These are phyloP conservation scores for Isabelozyma gotoi DNA, from an alignment of 805 yeast species.

Conservation along the genomic window DNA sequence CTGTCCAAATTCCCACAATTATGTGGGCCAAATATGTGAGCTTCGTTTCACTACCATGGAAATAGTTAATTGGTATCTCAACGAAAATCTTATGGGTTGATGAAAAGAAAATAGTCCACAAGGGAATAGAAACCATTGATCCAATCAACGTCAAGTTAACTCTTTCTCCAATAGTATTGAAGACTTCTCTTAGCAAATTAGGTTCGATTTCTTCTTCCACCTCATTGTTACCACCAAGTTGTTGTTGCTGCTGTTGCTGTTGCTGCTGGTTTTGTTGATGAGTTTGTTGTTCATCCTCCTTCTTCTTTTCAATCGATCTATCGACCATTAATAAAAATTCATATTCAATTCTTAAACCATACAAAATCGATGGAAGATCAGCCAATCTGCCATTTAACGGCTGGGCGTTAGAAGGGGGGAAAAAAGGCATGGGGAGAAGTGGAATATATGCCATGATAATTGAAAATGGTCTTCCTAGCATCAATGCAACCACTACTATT, in stretches of 20 bases:
- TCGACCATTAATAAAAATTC: neutral
- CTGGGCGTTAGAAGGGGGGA: neutral
- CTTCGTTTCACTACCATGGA: neutral
- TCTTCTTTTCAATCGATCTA: neutral
- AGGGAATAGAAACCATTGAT: neutral
- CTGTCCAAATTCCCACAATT: neutral
- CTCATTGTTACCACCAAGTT: conserved; percentile 13
- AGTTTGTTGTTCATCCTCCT: neutral
- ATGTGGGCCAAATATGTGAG: neutral
- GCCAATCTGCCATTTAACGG: conserved; percentile 18
- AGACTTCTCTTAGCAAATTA: neutral
- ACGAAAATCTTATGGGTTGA: neutral
- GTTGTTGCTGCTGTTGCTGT: neutral
- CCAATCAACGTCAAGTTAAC: neutral
- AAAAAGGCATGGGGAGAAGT: neutral
- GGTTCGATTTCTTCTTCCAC: conserved; percentile 4
- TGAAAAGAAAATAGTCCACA: neutral
- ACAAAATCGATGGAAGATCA: conserved; percentile 16
- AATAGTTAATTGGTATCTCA: neutral
- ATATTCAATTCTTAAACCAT: conserved; percentile 12
- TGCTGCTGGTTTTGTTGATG: neutral
- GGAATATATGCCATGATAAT: neutral
- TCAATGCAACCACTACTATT: conserved; percentile 18
- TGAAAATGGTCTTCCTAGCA: conserved; percentile 27
- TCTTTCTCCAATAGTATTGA: neutral